A percentile compares a stretch with the other conserved stretches of the same genome.
Evolutionary conservation across 108 stramenopile species (phyloP).

Genomic region (Stephanodiscus triporus): DNA sequence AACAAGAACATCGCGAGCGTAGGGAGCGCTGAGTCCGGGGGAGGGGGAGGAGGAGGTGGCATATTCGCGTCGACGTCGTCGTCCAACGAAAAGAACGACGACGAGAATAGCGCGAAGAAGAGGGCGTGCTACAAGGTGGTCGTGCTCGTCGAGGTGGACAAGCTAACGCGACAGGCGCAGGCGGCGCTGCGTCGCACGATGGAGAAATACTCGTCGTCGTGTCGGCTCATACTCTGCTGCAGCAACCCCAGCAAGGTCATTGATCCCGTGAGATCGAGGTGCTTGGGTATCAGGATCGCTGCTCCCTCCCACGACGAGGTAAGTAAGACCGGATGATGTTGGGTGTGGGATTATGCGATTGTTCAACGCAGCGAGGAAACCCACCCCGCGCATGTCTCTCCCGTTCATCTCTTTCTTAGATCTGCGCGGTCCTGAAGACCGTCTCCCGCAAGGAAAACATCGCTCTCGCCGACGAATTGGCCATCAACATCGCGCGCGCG

Average conservation of each 20-base stretch:
- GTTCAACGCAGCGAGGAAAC: not conserved
- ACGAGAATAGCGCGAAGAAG: conserved; percentile 53
- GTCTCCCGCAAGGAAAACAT: conserved; percentile 84
- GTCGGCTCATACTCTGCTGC: conserved; percentile 94
- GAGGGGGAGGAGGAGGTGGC: conserved; percentile 11
- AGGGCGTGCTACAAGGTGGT: conserved; percentile 88
- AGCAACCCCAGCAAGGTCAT: conserved; percentile 91
- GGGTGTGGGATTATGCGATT: not conserved
- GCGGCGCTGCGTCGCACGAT: conserved; percentile 96
- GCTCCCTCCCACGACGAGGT: conserved; percentile 86
- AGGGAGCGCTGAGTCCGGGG: conserved; percentile 8
- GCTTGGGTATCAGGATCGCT: conserved; percentile 93
- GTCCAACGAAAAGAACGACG: conserved; percentile 16
- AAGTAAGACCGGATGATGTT: conserved; percentile 15
- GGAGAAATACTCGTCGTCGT: conserved; percentile 96
- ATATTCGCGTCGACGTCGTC: not conserved
- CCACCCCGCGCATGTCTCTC: not conserved
- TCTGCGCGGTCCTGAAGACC: conserved; percentile 72
- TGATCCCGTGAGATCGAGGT: conserved; percentile 94
- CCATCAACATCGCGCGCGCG: conserved; percentile 71
- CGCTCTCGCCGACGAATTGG: conserved; percentile 72
- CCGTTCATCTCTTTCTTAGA: conserved; percentile 25
- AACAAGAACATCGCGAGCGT: conserved; percentile 66
- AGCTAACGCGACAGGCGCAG: conserved; percentile 91
- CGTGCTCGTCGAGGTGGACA: conserved; percentile 93